A percentile compares a stretch with the other conserved stretches of the same genome.
Conservation (phyloP, 192 early-diverging fungal species). For the Allomyces arbusculus region DNA sequence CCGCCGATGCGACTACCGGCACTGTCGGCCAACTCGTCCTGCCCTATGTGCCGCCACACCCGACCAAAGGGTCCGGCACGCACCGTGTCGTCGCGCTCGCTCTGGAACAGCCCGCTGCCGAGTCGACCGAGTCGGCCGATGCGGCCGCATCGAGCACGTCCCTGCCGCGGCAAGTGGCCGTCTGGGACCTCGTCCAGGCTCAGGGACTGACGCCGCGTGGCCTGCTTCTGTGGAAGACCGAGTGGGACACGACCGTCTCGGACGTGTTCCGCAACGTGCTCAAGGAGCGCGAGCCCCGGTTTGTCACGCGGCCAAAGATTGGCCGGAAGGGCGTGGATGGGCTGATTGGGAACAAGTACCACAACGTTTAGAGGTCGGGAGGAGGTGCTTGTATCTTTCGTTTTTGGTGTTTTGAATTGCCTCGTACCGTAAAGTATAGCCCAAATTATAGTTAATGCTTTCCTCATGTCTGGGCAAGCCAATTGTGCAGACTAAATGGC, state of each 20-base stretch:
- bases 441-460: too few species aligned
- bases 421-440: too few species aligned
- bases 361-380: neutral
- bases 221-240: neutral
- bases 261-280: neutral
- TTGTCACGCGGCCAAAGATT: neutral
- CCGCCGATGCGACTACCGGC: neutral
- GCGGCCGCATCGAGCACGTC: too few species aligned
- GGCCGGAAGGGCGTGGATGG: neutral
- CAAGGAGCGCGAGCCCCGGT: neutral
- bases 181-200: neutral
- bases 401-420: too few species aligned
- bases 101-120: neutral
- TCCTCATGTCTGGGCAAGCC: too few species aligned
- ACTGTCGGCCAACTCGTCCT: neutral
- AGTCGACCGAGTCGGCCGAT: too few species aligned
- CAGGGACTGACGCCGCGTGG: neutral
- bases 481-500: too few species aligned
- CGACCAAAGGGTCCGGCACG: neutral
- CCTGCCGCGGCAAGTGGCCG: neutral
- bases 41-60: neutral
- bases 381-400: too few species aligned
- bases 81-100: neutral
- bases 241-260: neutral
- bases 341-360: neutral